A percentile compares a stretch with the other conserved stretches of the same genome.
Evolutionary conservation across 768 basidiomycete genomes (phyloP).

Genomic region (Serendipita vermifera): DNA sequence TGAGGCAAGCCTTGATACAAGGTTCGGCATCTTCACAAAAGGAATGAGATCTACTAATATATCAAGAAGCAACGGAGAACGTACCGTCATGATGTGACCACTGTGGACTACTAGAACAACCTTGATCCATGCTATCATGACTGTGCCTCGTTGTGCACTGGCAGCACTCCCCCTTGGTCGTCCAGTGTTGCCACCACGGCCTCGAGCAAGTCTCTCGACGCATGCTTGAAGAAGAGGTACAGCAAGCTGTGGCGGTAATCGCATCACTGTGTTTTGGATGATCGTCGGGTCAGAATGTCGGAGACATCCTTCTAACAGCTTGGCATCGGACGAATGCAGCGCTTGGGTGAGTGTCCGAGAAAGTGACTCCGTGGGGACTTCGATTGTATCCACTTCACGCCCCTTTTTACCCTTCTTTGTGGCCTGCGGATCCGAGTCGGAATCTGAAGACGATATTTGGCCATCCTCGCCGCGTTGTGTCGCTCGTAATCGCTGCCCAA

Average conservation of each 20-base stretch:
- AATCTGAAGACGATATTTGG: conserved; percentile 11
- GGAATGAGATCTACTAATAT: not conserved
- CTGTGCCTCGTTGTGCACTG: conserved; percentile 61
- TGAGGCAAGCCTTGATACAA: conserved; percentile 74
- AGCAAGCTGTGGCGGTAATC: conserved; percentile 76
- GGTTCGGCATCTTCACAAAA: conserved; percentile 64
- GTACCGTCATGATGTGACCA: conserved; percentile 85
- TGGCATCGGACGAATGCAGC: conserved; percentile 84
- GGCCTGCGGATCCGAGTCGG: not conserved
- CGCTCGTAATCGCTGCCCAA: conserved; percentile 80
- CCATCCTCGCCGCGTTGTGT: conserved; percentile 37
- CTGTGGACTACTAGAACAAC: conserved; percentile 76
- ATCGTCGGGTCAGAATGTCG: conserved; percentile 68
- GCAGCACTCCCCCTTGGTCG: conserved; percentile 69
- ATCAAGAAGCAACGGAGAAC: conserved; percentile 21
- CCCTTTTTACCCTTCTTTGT: not conserved
- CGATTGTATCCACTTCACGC: not conserved
- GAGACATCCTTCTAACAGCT: conserved; percentile 75
- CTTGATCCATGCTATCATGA: conserved; percentile 64
- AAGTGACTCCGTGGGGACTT: conserved; percentile 62
- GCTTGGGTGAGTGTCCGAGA: conserved; percentile 93
- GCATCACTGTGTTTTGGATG: conserved; percentile 74
- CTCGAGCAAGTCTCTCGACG: conserved; percentile 75
- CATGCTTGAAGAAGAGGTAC: conserved; percentile 78
- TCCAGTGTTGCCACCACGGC: conserved; percentile 54